Evolutionary conservation across 2,329 filamentous ascomycete species (phyloP).

Genomic region (Colletotrichum godetiae): DNA sequence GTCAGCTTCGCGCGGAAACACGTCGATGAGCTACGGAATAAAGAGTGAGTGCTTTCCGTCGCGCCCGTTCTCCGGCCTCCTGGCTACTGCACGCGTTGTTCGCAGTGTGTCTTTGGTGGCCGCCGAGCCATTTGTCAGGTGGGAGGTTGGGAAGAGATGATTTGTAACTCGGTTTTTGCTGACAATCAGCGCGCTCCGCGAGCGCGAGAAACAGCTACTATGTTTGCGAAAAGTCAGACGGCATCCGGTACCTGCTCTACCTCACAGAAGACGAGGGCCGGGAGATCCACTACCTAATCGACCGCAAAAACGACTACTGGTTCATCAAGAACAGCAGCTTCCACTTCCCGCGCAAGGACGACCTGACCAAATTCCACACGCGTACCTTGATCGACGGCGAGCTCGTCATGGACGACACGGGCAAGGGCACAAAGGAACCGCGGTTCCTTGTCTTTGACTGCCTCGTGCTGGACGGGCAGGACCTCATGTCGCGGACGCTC

Average conservation of each 20-base stretch:
- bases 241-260: slow-evolving; percentile 95
- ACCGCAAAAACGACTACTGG: slow-evolving; percentile 98
- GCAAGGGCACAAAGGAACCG: slow-evolving; percentile 74
- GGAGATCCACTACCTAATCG: slow-evolving; percentile 91
- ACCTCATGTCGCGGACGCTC: slow-evolving; percentile 81
- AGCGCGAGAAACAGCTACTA: slow-evolving; percentile 73
- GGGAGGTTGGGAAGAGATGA: neutral
- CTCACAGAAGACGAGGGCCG: slow-evolving; percentile 73
- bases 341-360: slow-evolving; percentile 81
- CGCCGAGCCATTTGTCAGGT: neutral
- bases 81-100: neutral
- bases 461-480: slow-evolving; percentile 81
- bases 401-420: slow-evolving; percentile 84
- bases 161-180: neutral
- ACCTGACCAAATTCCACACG: slow-evolving; percentile 76
- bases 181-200: neutral
- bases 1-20: slow-evolving; percentile 90
- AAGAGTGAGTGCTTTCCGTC: slow-evolving; percentile 69
- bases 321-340: slow-evolving; percentile 76
- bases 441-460: slow-evolving; percentile 96
- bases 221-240: slow-evolving; percentile 98
- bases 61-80: neutral
- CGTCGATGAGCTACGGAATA: slow-evolving; percentile 80
- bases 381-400: slow-evolving; percentile 92
- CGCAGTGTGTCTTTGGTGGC: neutral